These are phyloP conservation scores for Clonostachys chloroleuca DNA, from an alignment of 2,329 filamentous ascomycete species.

Conservation along the genomic window DNA sequence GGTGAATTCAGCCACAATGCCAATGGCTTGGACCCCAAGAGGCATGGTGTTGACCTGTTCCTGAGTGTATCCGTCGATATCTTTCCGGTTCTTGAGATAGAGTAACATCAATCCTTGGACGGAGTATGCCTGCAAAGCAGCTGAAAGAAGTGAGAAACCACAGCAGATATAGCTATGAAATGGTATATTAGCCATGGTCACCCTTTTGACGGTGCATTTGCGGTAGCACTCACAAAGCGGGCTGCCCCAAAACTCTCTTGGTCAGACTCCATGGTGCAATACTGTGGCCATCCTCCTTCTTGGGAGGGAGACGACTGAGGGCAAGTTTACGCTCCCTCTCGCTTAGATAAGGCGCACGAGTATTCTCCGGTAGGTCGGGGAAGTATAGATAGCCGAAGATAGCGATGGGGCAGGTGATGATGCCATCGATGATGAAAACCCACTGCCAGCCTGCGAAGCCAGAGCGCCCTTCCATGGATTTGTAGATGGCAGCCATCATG, in stretches of 20 bases:
- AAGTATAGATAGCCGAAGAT: slow-evolving; percentile 45
- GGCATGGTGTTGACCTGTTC: slow-evolving; percentile 16
- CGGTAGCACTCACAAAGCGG: slow-evolving; percentile 13
- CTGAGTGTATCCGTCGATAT: slow-evolving; percentile 8
- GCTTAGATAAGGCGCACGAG: slow-evolving; percentile 23
- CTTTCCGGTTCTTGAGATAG: slow-evolving; percentile 12
- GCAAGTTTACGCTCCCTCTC: slow-evolving; percentile 22
- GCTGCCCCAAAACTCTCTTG: slow-evolving; percentile 16
- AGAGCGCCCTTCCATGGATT: slow-evolving; percentile 23
- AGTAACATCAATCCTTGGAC: slow-evolving; percentile 15
- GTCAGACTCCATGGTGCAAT: slow-evolving; percentile 16
- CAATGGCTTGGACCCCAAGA: slow-evolving; percentile 13
- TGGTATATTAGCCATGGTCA: not conserved
- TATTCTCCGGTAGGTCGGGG: slow-evolving; percentile 39
- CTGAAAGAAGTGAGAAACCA: slow-evolving; percentile 21
- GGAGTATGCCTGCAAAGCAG: slow-evolving; percentile 8
- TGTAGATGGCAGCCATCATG: slow-evolving; percentile 40
- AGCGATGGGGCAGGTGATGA: slow-evolving; percentile 49
- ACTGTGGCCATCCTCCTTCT: slow-evolving; percentile 23
- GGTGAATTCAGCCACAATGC: slow-evolving; percentile 13
- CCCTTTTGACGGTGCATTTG: not conserved
- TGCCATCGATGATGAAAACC: slow-evolving; percentile 38
- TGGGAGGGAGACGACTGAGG: slow-evolving; percentile 18
- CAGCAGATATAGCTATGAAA: slow-evolving; percentile 20
- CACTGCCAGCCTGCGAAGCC: slow-evolving; percentile 49